Evolutionary conservation across 2,329 filamentous ascomycete genomes (phyloP), one percentile per base, ranked within the genome.

Genomic region (Calonectria crousiana): DNA sequence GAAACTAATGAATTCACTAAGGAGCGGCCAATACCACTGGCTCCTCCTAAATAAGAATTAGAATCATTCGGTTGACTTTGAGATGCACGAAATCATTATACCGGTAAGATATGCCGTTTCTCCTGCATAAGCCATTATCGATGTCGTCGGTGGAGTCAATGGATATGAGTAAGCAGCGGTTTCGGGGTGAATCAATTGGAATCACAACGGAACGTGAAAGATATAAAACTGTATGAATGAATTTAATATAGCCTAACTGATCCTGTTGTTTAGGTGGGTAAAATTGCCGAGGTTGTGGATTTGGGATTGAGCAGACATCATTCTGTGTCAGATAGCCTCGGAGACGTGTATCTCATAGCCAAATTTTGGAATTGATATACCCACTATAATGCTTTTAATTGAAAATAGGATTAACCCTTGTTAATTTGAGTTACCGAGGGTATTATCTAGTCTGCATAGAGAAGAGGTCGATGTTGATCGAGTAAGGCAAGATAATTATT

Each of bases 101-200:
- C 65, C 65, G 10, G 65, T 53, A 16, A 68, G 53, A 18, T 68
- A 68, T n/a, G 47, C 65, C 11, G 65, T 68, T 30, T 68, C 65
- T 44, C 65, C 65, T 16, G 26, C 20, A 36, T 23, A 36, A 6
- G 64, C 38, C 64, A 67, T 67, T 6, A 5, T 67, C 32, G 41
- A 23, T 51, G 16, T 30, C 16, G 38, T 41, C 14, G 5, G 28
- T 28, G 28, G 28, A 6, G 38, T 41, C 14, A 18, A 16, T 28
- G 28, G 28, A 6, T 26, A 28, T 28, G 13, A 16, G 11, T 8
- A 53, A 30, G 5, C 13, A 44, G 14, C 13, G 2, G 11, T 34
- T 52, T 28, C 23, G 20, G 51, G 44, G 64, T 2, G 16, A 13
- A 28, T 30, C 26, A 28, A 30, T 16, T 26, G 16, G 23, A 53